Base-by-base conservation (phyloP, 495 filamentous ascomycete species). In the Hyaloscypha hepaticicola region DNA sequence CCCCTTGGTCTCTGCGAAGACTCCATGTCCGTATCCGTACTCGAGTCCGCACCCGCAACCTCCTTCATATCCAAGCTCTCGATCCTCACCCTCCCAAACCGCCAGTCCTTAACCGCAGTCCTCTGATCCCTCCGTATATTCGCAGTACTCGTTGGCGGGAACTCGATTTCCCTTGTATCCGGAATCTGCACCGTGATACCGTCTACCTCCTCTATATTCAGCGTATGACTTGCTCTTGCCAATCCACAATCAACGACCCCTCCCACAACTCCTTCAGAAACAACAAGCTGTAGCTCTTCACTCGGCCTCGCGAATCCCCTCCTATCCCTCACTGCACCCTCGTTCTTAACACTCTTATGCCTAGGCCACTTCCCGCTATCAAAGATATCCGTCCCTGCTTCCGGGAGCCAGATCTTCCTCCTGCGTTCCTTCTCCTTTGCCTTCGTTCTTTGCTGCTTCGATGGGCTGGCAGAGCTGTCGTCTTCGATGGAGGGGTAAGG, bases 11-110 rank as follows among this genome's bases (percentile, higher is more conserved):
- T 48, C 34, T 56, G 38, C 33, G 26, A 45, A 14, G n/a, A n/a
- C 12, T 3, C 55, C 22, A 24, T 19, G 16, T 24, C 24, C 19
- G 38, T 45, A 45, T 19, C 38, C 38, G 38, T 45, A 16, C 3
- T 45, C 38, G 38, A 45, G 38, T 45, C 34, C 25, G 19, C 3
- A 24, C 29, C 50, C 31, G 12, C 52, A 26, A 50, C 16, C 19
- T 60, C 56, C 27, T 26, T 61, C 87, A 91, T 90, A 66, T 90
- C 85, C 70, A 92, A 85, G 67, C 85, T 86, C 72, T 89, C 83
- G 25, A 92, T 80, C 21, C 79, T 76, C 26, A 93, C 80, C 11
- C 74, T 76, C 61, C 83, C 85, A 67, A 89, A 85, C 66, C 90
- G 80, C 78, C 82, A 86, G 75, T 93, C 90, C 45, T 33, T 60